A percentile compares a stretch with the other conserved stretches of the same genome.
phyloP scores from a whole-genome alignment of 1,139 yeast species.

The Debaryomyces coudertii region DNA sequence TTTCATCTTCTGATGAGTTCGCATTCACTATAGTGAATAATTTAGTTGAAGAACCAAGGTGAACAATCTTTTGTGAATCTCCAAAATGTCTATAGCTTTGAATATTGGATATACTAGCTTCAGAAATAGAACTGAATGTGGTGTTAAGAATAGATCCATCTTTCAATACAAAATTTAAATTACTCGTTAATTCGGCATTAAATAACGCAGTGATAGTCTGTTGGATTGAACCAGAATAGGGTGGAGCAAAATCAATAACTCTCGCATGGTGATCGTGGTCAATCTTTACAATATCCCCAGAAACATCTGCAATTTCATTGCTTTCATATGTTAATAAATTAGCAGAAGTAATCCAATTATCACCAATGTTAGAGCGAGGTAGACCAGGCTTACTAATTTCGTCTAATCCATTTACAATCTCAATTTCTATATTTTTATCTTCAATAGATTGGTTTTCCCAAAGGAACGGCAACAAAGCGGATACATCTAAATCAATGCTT shows the following conservation, averaged over 20 bases:
- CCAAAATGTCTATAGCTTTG: conserved; percentile 35
- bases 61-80: conserved; percentile 33
- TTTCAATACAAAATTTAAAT: conserved; percentile 35
- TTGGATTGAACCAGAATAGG: conserved; percentile 34
- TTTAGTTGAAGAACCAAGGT: conserved; percentile 26
- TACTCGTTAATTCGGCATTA: conserved; percentile 31
- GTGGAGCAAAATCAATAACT: conserved; percentile 28
- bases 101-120: conserved; percentile 37
- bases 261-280: conserved; percentile 22
- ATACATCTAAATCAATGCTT: conserved; percentile 64
- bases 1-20: conserved; percentile 15
- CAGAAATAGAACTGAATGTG: conserved; percentile 30
- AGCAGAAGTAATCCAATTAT: conserved; percentile 75
- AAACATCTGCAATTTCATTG: conserved; percentile 34
- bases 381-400: conserved; percentile 25
- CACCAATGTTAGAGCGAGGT: conserved; percentile 42
- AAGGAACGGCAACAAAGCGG: conserved; percentile 64
- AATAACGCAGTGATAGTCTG: conserved; percentile 43
- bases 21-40: conserved; percentile 23
- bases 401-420: conserved; percentile 61
- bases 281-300: conserved; percentile 42
- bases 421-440: conserved; percentile 40
- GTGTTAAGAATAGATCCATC: conserved; percentile 36
- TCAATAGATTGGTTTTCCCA: conserved; percentile 45
- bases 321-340: conserved; percentile 66